A percentile compares a stretch with the other conserved stretches of the same genome.
Evolutionary conservation across 179 eudicot genomes (phyloP).

Genomic region (Beta corolliflora): DNA sequence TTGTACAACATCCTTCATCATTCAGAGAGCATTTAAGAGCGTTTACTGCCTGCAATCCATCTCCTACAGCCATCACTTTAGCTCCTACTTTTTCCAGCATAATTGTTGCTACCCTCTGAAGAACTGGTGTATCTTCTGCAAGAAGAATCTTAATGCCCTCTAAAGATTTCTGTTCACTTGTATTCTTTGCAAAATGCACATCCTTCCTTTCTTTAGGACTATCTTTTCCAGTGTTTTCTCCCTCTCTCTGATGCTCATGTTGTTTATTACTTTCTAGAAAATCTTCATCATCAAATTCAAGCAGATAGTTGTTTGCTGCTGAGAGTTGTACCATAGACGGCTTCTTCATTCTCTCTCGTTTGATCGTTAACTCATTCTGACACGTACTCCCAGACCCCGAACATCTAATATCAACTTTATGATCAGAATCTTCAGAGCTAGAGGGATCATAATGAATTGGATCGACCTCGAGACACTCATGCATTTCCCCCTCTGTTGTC

Average conservation of each 20-base stretch:
- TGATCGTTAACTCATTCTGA: constrained; percentile 25
- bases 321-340: constrained; percentile 37
- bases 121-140: constrained; percentile 93
- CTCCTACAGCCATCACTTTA: constrained; percentile 73
- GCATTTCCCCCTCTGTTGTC: constrained; percentile 37
- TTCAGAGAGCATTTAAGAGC: constrained; percentile 44
- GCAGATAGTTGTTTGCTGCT: constrained; percentile 43
- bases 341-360: constrained; percentile 27
- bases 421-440: constrained; percentile 68
- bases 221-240: constrained; percentile 17
- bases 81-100: constrained; percentile 98
- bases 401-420: constrained; percentile 31
- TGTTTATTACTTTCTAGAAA: constrained; percentile 30
- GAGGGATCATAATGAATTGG: constrained; percentile 44
- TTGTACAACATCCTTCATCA: constrained; percentile 27
- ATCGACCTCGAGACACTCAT: constrained; percentile 66
- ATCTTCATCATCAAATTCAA: constrained; percentile 46
- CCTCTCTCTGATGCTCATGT: constrained; percentile 20
- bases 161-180: constrained; percentile 47
- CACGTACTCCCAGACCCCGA: constrained; percentile 26
- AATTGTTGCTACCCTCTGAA: constrained; percentile 88
- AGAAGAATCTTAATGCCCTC: constrained; percentile 73
- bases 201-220: constrained; percentile 31
- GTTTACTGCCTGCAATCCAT: constrained; percentile 84
- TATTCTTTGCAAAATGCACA: constrained; percentile 30